Percentiles rank a stretch among this genome's conserved stretches.
phyloP scores from a whole-genome alignment of 169 alveolate species.

The Ichthyophthirius multifiliis region DNA sequence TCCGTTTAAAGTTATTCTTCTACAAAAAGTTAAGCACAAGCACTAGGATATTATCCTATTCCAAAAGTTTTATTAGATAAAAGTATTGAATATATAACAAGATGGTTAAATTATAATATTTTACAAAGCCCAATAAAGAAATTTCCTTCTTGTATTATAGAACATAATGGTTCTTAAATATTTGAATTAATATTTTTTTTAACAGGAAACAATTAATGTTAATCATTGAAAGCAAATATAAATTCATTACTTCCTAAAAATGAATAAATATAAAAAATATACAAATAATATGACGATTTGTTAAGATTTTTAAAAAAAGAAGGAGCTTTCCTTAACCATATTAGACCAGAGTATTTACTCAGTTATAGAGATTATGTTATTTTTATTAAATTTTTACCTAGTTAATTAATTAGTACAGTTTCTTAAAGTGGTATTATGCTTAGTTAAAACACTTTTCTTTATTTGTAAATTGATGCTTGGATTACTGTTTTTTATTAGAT shows the following conservation, averaged over 20 bases:
- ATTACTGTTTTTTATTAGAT: constrained; percentile 82
- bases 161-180: constrained; percentile 18
- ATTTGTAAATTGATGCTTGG: constrained; percentile 74
- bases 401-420: constrained; percentile 43
- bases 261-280: constrained; percentile 31
- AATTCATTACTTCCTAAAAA: too few relatives aligned
- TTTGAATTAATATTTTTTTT: constrained; percentile 18
- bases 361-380: constrained; percentile 67
- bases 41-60: constrained; percentile 82
- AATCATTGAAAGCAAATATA: constrained; percentile 5
- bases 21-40: constrained; percentile 53
- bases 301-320: constrained; percentile 75
- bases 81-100: constrained; percentile 64
- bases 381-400: constrained; percentile 55
- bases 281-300: constrained; percentile 61
- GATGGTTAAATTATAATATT: constrained; percentile 60
- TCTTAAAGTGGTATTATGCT: constrained; percentile 48
- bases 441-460: constrained; percentile 37
- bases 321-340: constrained; percentile 81
- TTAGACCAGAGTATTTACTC: constrained; percentile 79
- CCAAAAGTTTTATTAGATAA: constrained; percentile 72
- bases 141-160: constrained; percentile 16
- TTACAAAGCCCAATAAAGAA: constrained; percentile 52
- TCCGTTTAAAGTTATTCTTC: constrained; percentile 62
- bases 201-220: constrained; percentile 11